phyloP scores from a whole-genome alignment of 2,329 filamentous ascomycete genomes.

The Fusarium hainanense region DNA sequence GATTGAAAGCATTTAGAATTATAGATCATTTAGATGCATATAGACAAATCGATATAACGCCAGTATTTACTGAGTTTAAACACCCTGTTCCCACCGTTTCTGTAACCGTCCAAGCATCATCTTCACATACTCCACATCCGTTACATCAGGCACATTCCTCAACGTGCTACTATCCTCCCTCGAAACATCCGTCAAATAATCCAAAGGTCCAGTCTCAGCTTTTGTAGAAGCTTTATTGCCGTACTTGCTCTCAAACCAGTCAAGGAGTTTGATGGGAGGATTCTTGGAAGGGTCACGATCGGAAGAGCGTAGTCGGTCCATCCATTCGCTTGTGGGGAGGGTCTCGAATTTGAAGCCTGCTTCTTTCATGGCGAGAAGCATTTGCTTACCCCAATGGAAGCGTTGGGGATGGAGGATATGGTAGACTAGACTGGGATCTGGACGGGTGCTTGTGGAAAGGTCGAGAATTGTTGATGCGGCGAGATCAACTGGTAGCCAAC shows the following conservation, averaged over 20 bases:
- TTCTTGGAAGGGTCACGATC: constrained; percentile 59
- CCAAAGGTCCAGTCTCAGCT: constrained; percentile 15
- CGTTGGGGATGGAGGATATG: constrained; percentile 35
- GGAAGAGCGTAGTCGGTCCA: constrained; percentile 56
- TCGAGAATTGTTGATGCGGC: constrained; percentile 34
- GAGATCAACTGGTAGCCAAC: constrained; percentile 36
- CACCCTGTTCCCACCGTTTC: constrained; percentile 1
- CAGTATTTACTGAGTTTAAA: fast-evolving
- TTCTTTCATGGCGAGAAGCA: constrained; percentile 60
- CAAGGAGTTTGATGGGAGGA: constrained; percentile 63
- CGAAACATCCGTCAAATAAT: constrained; percentile 31
- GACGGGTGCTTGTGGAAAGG: background rate
- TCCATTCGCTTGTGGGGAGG: constrained; percentile 58
- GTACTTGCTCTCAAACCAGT: constrained; percentile 58
- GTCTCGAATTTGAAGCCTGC: constrained; percentile 59
- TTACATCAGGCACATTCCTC: constrained; percentile 34
- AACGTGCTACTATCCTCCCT: constrained; percentile 32
- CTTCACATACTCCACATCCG: constrained; percentile 22
- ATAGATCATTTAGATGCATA: background rate
- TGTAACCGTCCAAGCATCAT: constrained; percentile 28
- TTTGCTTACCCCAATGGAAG: constrained; percentile 62
- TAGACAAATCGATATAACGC: background rate
- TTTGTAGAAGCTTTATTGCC: constrained; percentile 27
- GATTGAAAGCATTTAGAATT: background rate
- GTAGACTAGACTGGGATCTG: constrained; percentile 26